Base-by-base conservation (phyloP, 176 grass and related monocot species). In the Aegilops umbellulata region DNA sequence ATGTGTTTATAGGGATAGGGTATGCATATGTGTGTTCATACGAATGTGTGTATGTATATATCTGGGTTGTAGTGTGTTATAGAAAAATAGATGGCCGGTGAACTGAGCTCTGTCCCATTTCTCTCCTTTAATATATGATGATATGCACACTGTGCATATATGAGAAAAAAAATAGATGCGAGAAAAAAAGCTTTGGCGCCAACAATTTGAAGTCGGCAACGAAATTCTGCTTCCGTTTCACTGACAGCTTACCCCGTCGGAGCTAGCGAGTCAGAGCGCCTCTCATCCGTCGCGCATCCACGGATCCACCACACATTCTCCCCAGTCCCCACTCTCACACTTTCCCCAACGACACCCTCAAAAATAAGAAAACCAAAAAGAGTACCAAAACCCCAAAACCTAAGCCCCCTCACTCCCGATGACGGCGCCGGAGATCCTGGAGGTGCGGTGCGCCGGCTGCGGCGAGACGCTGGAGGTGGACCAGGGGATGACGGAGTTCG, bases 391-490 rank as follows among this genome's bases (percentile, higher is more conserved):
- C 0, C 2, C 24, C 2, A 47, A 63, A 80, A 26, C 84, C 84
- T 77, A 77, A 24, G 41, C 44, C 29, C 69, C 55, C 16, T 35
- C 35, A 17, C 13, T 51, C 69, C 62, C 10, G 6, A 39, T 42
- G 53, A 44, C 73, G 27, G 44, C 61, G 44, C 60, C 60, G 88
- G 83, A 41, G 15, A 3, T 27, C 15, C 29, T 90, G 10, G 92
- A 91, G 74, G 89, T 91, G 20, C 82, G 74, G 15, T 94, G 92
- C 74, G 89, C 68, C 19, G 92, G 92, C 1, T 94, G 92, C 47
- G 82, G 79, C 4, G 89, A 91, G 46, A 86, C 86, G 47, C 86
- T 94, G 80, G 92, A 89, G 81, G 92, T 94, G 83, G 89, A 94
- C 26, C 62, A 16, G 20, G 86, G 89, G 29, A 26, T 91, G 67